A percentile compares a stretch with the other conserved stretches of the same genome.
Evolutionary conservation across 2,329 filamentous ascomycete genomes (phyloP).

Genomic region (Helminthosporium solani): DNA sequence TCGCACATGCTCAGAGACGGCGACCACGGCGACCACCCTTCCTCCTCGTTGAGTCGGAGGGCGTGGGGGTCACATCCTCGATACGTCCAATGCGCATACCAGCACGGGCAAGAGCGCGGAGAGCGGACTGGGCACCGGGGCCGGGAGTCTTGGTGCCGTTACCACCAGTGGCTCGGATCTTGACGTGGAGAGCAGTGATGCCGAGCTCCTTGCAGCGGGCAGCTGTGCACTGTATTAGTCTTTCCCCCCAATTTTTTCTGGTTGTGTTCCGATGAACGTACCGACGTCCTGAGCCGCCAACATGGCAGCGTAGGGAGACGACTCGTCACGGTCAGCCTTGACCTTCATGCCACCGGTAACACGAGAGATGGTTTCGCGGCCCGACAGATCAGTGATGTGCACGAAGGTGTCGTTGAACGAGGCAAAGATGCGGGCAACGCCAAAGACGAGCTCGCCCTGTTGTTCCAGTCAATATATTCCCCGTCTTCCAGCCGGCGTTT

Average conservation of each 20-base stretch:
- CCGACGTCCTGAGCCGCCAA: constrained; percentile 90
- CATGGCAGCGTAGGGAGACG: constrained; percentile 99
- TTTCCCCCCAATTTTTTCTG: neutral
- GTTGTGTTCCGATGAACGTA: constrained; percentile 18
- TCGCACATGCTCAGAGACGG: constrained; percentile 77
- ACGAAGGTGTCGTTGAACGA: constrained; percentile 69
- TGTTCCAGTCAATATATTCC: constrained; percentile 22
- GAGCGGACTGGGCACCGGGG: constrained; percentile 97
- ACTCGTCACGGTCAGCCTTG: constrained; percentile 93
- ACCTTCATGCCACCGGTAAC: constrained; percentile 99
- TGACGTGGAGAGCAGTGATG: constrained; percentile 98
- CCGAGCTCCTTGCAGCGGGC: constrained; percentile 82
- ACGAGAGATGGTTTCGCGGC: constrained; percentile 99
- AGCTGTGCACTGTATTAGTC: constrained; percentile 56
- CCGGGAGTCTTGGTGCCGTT: constrained; percentile 99
- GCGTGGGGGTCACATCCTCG: constrained; percentile 98
- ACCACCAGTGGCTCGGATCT: constrained; percentile 99
- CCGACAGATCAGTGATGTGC: constrained; percentile 91
- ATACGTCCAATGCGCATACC: constrained; percentile 99
- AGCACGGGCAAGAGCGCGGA: constrained; percentile 96
- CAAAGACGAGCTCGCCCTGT: constrained; percentile 94
- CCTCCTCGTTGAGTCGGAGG: constrained; percentile 98
- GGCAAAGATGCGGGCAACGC: constrained; percentile 96
- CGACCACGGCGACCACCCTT: constrained; percentile 99
- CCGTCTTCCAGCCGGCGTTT: constrained; percentile 9